These are phyloP conservation scores for Salix dunnii DNA, from an alignment of 345 rosid species.

Conservation along the genomic window DNA sequence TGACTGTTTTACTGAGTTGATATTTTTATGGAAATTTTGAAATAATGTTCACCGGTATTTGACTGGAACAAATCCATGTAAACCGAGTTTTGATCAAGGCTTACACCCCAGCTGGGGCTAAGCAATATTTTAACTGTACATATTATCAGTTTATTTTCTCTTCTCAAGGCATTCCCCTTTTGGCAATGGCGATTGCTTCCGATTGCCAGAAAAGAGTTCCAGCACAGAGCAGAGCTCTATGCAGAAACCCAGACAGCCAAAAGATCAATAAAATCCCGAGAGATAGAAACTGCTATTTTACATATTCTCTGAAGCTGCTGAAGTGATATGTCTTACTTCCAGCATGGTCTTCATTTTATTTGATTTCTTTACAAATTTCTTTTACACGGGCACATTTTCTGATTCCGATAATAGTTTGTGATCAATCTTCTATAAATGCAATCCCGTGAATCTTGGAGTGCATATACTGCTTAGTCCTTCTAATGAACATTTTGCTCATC, in stretches of 20 bases:
- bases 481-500: too few species aligned
- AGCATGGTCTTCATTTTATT: too few species aligned
- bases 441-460: background rate
- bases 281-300: background rate
- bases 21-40: background rate
- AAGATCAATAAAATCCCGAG: background rate
- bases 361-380: too few species aligned
- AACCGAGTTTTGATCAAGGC: background rate
- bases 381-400: too few species aligned
- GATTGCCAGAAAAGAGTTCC: background rate
- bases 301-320: background rate
- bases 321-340: background rate
- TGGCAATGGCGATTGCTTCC: background rate
- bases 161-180: background rate
- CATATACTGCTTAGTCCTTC: too few species aligned
- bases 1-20: constrained; percentile 5
- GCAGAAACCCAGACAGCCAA: background rate
- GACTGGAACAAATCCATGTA: background rate
- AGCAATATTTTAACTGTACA: background rate
- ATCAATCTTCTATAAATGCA: background rate
- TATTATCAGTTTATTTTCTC: background rate
- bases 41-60: constrained; percentile 12
- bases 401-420: too few species aligned
- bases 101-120: background rate
- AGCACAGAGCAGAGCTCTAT: background rate